Evolutionary conservation across 1,284 basidiomycete genomes (phyloP), one percentile per base, ranked within the genome.

Genomic region (Mycena citricolor): DNA sequence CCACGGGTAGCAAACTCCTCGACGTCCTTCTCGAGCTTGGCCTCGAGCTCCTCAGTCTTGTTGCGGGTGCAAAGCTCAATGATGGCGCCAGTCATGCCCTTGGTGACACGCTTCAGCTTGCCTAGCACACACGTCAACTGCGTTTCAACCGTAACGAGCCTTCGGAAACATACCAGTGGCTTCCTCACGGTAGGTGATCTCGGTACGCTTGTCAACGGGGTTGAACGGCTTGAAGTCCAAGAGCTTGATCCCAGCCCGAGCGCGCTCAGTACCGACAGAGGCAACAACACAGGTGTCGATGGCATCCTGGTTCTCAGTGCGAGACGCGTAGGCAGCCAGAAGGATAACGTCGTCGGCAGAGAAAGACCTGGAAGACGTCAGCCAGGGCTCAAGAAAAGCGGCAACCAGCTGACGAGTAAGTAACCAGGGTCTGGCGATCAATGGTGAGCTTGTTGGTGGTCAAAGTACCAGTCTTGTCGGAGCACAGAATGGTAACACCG

Each of bases 191-290:
- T 97, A 97, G 44, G 95, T 98, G 64, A 97, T 94, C 74, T 97
- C 94, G 51, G 94, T 98, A 65, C 94, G 92, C 81, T 98, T 98
- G 80, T 95, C 93, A 59, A 95, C 92, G 47, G 95, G 94, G 80
- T 98, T 95, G 83, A 98, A 98, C 16, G 95, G 94, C 77, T 95
- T 97, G 82, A 99, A 99, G 72, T 98, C 93, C 63, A 97, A 77
- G 45, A 97, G 83, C 67, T 90, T 93, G 74, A 98, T 97, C 41
- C 94, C 94, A 47, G 79, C 79, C 57, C 94, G 94, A 50, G 94
- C 93, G 53, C 79, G 77, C 32, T 67, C 36, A 5, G 81, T 61
- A 44, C 84, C 82, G 46, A 95, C 75, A 44, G 92, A 86, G 49
- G 77, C 72, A 43, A 94, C 87, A 54, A 97, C 89, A 57, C 89